Base-by-base conservation (phyloP, 2,329 filamentous ascomycete species). In the Pestalotiopsis sp. region DNA sequence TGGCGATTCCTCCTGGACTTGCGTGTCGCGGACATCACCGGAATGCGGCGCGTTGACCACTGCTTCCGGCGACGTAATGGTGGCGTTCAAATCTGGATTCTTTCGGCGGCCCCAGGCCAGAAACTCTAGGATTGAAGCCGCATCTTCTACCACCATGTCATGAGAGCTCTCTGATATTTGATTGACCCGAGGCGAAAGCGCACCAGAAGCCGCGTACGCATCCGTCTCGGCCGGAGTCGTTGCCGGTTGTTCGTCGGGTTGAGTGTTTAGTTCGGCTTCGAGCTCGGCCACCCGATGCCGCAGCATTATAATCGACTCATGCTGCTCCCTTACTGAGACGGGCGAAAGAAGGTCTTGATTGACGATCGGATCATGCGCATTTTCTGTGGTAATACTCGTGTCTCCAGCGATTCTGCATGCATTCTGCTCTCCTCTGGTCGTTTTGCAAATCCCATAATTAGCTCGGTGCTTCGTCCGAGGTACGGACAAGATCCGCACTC, bases 21-120 rank as follows among this genome's bases (percentile, higher is more conserved):
- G 70, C 68, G 31, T 56, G 45, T 27, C 41, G 45, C n/a, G 63
- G 52, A 31, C 65, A 25, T 27, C 70, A 66, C 69, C 70, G 64
- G 56, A 71, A 12, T 41, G 59, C 9, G 59, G 31, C 2, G 62
- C 41, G 13, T 27, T 27, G 4, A 49, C 62, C 9, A 31, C 41
- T 25, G 65, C 72, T 64, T 70, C 70, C 66, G 71, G 73, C 56
- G 71, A 76, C n/a, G 66, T 70, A 56, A 71, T 74, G 23, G 57
- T 36, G 27, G 70, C 39, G 41, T 71, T 68, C 25, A 69, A 71
- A n/a, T 72, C 72, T 11, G 73, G 69, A 31, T 84, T 80, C 70
- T 85, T 85, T 45, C 79, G 77, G 17, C 83, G 79, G 9, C 83
- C 83, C 83, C 84, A 85, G 1, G 83, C 82, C 2, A 85, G 76